Evolutionary conservation across 768 basidiomycete genomes (phyloP).

Genomic region (Russula sp.): DNA sequence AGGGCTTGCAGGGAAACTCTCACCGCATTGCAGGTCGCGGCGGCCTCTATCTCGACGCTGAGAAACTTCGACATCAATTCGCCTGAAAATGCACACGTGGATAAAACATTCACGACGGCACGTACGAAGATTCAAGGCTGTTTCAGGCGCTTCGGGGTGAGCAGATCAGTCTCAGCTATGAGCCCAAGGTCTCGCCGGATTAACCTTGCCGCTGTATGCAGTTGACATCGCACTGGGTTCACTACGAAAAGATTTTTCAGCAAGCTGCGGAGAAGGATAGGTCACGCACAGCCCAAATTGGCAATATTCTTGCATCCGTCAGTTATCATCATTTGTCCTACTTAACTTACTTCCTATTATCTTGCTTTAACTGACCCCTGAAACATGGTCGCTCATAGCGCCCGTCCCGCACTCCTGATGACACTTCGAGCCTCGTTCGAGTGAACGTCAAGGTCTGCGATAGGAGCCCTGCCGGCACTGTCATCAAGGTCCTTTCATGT

Average conservation of each 20-base stretch:
- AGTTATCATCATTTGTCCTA: not conserved
- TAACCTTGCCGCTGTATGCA: not conserved
- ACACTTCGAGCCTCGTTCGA: constrained; percentile 1
- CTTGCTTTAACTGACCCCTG: not conserved
- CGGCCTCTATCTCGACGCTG: not conserved
- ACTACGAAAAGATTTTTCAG: constrained; percentile 12
- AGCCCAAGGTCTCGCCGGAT: not conserved
- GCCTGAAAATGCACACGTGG: constrained; percentile 7
- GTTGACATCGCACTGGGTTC: constrained; percentile 10
- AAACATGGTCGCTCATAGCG: not conserved
- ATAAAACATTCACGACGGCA: not conserved
- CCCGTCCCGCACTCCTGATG: constrained; percentile 1
- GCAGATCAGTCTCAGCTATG: not conserved
- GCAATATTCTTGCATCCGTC: constrained; percentile 12
- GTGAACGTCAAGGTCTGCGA: constrained; percentile 11
- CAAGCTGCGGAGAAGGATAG: constrained; percentile 18
- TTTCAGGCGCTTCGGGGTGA: constrained; percentile 14
- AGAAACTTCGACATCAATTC: constrained; percentile 4
- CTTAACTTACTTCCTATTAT: too few species aligned
- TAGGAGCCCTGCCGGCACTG: not conserved
- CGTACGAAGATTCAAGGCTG: constrained; percentile 11
- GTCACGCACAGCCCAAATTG: constrained; percentile 3
- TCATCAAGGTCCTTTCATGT: constrained; percentile 6
- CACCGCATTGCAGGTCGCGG: constrained; percentile 6
- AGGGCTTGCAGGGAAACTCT: constrained; percentile 11